A percentile compares a stretch with the other conserved stretches of the same genome.
phyloP scores from a whole-genome alignment of 2,329 filamentous ascomycete species.

The Colletotrichum gigasporum region DNA sequence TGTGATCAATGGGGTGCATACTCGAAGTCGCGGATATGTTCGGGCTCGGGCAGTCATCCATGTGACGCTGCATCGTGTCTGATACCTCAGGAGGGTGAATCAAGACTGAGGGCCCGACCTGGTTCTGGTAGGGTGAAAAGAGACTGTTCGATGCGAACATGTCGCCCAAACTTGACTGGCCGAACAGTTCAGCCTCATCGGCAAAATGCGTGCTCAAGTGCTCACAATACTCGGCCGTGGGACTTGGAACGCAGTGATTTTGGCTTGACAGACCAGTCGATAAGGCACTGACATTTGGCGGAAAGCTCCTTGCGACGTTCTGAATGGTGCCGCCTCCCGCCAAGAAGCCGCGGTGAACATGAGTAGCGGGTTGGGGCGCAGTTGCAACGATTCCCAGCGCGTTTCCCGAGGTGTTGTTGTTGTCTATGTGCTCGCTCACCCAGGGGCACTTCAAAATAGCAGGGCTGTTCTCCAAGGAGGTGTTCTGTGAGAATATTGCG shows the following conservation, averaged over 20 bases:
- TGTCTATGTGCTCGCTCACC: not conserved
- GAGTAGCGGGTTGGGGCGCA: not conserved
- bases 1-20: constrained; percentile 9
- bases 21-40: not conserved
- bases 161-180: not conserved
- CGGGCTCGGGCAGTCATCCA: not conserved
- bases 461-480: constrained; percentile 13
- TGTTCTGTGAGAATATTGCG: not conserved
- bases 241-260: not conserved
- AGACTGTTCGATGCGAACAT: not conserved
- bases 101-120: not conserved
- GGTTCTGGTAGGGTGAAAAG: not conserved
- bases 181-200: not conserved
- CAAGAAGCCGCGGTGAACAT: not conserved
- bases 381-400: not conserved
- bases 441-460: not conserved
- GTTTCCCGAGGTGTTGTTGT: not conserved
- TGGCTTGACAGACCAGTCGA: constrained; percentile 6
- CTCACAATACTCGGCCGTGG: constrained; percentile 4
- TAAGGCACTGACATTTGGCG: constrained; percentile 1
- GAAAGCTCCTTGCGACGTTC: not conserved
- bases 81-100: constrained; percentile 6
- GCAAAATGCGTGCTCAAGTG: not conserved
- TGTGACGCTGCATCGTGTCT: not conserved
- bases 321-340: not conserved